Evolutionary conservation across 2,329 filamentous ascomycete species (phyloP).

Genomic region (Teratosphaeria epicoccoides): DNA sequence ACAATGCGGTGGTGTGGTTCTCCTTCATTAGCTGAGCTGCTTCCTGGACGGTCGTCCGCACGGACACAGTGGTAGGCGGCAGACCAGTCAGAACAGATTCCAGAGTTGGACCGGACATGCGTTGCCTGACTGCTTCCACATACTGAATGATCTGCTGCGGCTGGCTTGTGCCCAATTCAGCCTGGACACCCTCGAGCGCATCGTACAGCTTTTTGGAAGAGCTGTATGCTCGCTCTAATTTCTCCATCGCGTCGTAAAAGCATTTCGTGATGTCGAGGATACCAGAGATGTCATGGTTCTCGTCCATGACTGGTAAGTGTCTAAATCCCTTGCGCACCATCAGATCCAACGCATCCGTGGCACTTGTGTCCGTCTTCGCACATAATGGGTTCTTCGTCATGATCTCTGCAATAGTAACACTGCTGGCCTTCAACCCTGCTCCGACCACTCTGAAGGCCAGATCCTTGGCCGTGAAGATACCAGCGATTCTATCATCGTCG

Average conservation of each 20-base stretch:
- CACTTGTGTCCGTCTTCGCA: conserved; percentile 92
- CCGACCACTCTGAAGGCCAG: conserved; percentile 94
- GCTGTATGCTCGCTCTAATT: conserved; percentile 91
- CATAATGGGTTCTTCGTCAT: conserved; percentile 99
- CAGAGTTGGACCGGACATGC: conserved; percentile 96
- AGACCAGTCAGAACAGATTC: conserved; percentile 88
- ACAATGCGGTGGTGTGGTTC: conserved; percentile 90
- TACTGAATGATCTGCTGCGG: conserved; percentile 99
- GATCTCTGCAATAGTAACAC: conserved; percentile 90
- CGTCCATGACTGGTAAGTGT: conserved; percentile 97
- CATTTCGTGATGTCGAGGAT: conserved; percentile 98
- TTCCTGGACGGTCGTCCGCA: conserved; percentile 91
- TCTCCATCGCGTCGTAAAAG: conserved; percentile 99
- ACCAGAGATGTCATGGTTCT: conserved; percentile 98
- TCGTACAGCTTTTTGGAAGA: conserved; percentile 98
- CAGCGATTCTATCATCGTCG: conserved; percentile 92
- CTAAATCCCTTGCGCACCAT: conserved; percentile 99
- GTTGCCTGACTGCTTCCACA: conserved; percentile 83
- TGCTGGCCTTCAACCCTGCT: conserved; percentile 74
- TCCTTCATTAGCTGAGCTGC: conserved; percentile 96
- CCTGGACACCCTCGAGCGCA: conserved; percentile 93
- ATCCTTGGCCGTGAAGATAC: conserved; percentile 98
- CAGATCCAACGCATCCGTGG: conserved; percentile 89
- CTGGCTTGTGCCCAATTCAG: conserved; percentile 87
- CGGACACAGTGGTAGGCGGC: conserved; percentile 87